phyloP scores from a whole-genome alignment of 805 yeast species.

The Candida nitratophila region DNA sequence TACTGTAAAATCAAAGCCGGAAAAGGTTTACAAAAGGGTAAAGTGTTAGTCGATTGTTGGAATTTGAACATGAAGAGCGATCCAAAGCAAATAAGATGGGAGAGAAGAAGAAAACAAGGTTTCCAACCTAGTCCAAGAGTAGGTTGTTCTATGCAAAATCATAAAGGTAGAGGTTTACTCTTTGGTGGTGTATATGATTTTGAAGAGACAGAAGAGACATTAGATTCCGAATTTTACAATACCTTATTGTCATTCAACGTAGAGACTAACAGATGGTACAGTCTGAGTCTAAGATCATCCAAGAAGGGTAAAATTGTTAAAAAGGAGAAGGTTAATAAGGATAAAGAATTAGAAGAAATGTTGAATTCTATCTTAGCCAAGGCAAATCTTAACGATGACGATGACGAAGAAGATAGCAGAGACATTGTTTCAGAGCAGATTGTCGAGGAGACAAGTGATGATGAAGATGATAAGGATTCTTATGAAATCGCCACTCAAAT shows the following conservation, averaged over 20 bases:
- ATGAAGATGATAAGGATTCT: conserved; percentile 33
- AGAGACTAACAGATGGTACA: conserved; percentile 85
- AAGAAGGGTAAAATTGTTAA: conserved; percentile 41
- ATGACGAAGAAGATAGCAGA: conserved; percentile 26
- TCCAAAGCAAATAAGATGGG: conserved; percentile 73
- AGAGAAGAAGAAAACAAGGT: conserved; percentile 83
- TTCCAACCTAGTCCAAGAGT: conserved; percentile 89
- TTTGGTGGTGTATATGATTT: conserved; percentile 96
- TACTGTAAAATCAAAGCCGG: conserved; percentile 88
- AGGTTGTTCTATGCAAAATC: conserved; percentile 87
- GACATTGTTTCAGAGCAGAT: conserved; percentile 27
- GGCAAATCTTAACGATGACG: conserved; percentile 60
- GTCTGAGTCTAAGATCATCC: conserved; percentile 54
- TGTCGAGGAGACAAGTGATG: conserved; percentile 26
- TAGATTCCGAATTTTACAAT: conserved; percentile 80
- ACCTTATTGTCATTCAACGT: conserved; percentile 74
- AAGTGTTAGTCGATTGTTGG: conserved; percentile 84
- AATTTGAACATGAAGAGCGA: conserved; percentile 79
- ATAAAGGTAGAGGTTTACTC: conserved; percentile 84
- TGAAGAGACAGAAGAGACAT: conserved; percentile 90
- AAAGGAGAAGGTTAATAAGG: conserved; percentile 49
- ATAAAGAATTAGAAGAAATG: conserved; percentile 76
- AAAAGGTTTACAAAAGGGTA: conserved; percentile 86
- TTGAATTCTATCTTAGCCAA: conserved; percentile 67
- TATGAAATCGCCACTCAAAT: conserved; percentile 52